Percentiles rank a stretch among this genome's conserved stretches.
These are phyloP conservation scores for Albugo candida DNA, from an alignment of 352 stramenopile genomes.

Conservation along the genomic window DNA sequence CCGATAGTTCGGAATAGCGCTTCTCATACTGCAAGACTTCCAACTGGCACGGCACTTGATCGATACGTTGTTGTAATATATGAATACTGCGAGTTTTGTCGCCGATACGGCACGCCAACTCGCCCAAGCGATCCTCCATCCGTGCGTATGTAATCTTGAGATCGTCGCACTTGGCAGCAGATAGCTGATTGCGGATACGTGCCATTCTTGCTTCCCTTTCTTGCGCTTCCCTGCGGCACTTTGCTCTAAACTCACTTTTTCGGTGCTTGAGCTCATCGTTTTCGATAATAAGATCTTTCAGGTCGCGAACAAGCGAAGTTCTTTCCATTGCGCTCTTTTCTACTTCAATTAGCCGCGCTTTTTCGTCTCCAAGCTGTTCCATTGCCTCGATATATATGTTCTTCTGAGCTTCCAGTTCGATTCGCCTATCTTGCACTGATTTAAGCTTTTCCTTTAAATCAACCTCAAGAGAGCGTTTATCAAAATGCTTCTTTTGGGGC, in stretches of 20 bases:
- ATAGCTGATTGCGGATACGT: constrained; percentile 17
- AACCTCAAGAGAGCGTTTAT: too few relatives aligned
- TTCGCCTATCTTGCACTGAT: not conserved
- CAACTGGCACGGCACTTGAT: constrained; percentile 65
- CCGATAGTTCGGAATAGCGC: constrained; percentile 74
- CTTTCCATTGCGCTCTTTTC: constrained; percentile 17
- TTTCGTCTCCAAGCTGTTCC: constrained; percentile 16
- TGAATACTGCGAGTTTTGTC: constrained; percentile 40
- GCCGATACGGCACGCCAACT: constrained; percentile 34
- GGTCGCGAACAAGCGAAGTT: constrained; percentile 10
- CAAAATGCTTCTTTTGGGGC: too few relatives aligned
- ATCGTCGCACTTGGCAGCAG: constrained; percentile 14
- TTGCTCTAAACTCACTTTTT: constrained; percentile 21
- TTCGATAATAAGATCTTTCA: constrained; percentile 20
- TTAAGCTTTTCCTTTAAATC: not conserved
- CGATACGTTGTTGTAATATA: constrained; percentile 41
- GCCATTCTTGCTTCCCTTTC: constrained; percentile 17
- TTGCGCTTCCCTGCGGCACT: constrained; percentile 24
- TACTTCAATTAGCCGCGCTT: constrained; percentile 17
- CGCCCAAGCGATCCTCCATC: constrained; percentile 40
- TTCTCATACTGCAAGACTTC: constrained; percentile 84
- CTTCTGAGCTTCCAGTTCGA: not conserved
- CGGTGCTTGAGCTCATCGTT: constrained; percentile 36
- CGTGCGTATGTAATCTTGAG: constrained; percentile 46
- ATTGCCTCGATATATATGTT: not conserved